Conservation (phyloP, 805 yeast species). For the Cyberlindnera japonica region DNA sequence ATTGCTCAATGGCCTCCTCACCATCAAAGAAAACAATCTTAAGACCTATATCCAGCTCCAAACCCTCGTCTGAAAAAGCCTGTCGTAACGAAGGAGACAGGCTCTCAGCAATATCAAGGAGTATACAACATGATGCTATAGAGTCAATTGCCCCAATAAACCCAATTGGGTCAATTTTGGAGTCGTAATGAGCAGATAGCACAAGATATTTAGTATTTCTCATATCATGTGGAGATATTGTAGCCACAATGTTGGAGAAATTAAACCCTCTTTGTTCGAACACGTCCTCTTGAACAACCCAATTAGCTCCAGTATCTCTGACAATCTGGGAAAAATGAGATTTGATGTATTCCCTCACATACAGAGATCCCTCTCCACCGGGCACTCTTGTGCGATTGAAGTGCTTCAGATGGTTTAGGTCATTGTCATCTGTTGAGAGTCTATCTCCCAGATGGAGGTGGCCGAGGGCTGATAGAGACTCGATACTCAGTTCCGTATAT, state of each 20-base stretch:
- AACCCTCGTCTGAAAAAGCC: slow-evolving; percentile 13
- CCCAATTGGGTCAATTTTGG: slow-evolving; percentile 43
- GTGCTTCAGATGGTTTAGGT: slow-evolving; percentile 25
- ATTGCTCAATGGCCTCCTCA: slow-evolving; percentile 53
- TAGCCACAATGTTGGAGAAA: slow-evolving; percentile 37
- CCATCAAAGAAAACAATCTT: slow-evolving; percentile 57
- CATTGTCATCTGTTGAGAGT: slow-evolving; percentile 16
- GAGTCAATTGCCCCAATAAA: slow-evolving; percentile 60
- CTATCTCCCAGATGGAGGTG: slow-evolving; percentile 10
- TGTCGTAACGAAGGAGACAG: slow-evolving; percentile 15
- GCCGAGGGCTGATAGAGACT: slow-evolving; percentile 4
- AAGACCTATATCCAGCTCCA: slow-evolving; percentile 32
- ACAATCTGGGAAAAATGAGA: slow-evolving; percentile 30
- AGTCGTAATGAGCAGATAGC: slow-evolving; percentile 55
- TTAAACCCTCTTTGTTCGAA: slow-evolving; percentile 35
- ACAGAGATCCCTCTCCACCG: slow-evolving; percentile 37
- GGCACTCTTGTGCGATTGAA: slow-evolving; percentile 40
- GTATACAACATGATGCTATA: slow-evolving; percentile 53
- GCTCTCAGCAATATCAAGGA: slow-evolving; percentile 40
- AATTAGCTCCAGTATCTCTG: slow-evolving; percentile 25
- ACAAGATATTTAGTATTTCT: slow-evolving; percentile 30
- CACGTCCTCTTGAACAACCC: slow-evolving; percentile 31
- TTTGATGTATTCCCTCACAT: slow-evolving; percentile 36
- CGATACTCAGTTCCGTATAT: slow-evolving; percentile 10
- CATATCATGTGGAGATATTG: slow-evolving; percentile 20